A percentile compares a stretch with the other conserved stretches of the same genome.
Evolutionary conservation across 768 basidiomycete genomes (phyloP).

Genomic region (Tricholoma flavovirens): DNA sequence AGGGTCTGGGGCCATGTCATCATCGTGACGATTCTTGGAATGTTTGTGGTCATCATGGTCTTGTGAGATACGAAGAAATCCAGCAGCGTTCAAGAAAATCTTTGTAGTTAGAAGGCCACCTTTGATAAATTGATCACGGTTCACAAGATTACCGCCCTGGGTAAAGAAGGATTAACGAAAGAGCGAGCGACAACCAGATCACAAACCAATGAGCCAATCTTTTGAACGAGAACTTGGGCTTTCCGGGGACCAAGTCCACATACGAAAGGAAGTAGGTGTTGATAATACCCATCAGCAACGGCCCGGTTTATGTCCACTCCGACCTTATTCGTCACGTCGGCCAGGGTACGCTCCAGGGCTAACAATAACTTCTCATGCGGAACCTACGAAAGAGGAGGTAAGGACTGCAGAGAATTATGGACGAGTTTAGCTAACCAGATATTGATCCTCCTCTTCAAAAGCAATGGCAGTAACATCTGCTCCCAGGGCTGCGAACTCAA

Average conservation of each 20-base stretch:
- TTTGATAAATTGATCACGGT: conserved; percentile 86
- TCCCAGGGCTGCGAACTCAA: conserved; percentile 90
- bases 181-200: not conserved
- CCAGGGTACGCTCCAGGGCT: conserved; percentile 80
- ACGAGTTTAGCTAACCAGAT: conserved; percentile 50
- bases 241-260: conserved; percentile 95
- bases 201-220: conserved; percentile 71
- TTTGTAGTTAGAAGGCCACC: conserved; percentile 74
- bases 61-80: conserved; percentile 81
- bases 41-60: conserved; percentile 54
- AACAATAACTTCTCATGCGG: conserved; percentile 77
- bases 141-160: conserved; percentile 83
- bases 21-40: conserved; percentile 59
- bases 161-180: conserved; percentile 5
- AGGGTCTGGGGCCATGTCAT: conserved; percentile 76
- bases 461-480: conserved; percentile 76
- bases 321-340: conserved; percentile 86
- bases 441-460: conserved; percentile 82
- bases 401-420: conserved; percentile 5
- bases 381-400: conserved; percentile 43
- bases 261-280: conserved; percentile 82
- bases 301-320: conserved; percentile 97
- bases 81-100: conserved; percentile 91
- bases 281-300: conserved; percentile 83
- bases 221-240: conserved; percentile 76